Conservation (phyloP, 176 grass and related monocot genomes). For the Metroxylon sagu region DNA sequence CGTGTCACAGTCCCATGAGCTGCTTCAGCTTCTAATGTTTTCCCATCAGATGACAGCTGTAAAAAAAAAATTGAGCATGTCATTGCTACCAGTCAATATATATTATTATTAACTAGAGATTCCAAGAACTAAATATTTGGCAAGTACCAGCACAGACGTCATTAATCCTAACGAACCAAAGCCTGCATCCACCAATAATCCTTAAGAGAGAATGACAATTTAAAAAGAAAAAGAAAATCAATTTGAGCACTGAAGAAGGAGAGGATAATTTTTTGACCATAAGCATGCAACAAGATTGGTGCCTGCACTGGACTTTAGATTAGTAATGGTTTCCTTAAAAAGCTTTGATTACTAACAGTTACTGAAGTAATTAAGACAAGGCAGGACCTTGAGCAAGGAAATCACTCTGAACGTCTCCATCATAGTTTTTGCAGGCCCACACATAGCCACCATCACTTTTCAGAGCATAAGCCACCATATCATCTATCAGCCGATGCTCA, state of each 20-base stretch:
- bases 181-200: conserved; percentile 43
- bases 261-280: no score
- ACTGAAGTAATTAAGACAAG: no score
- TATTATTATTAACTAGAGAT: background rate
- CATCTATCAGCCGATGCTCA: conserved; percentile 95
- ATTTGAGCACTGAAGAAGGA: no score
- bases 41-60: conserved; percentile 88
- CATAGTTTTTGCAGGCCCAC: conserved; percentile 98
- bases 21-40: conserved; percentile 91
- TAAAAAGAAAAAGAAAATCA: no score
- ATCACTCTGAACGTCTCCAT: conserved; percentile 97
- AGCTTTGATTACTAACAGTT: no score
- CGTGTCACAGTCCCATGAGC: conserved; percentile 95
- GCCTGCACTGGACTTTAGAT: no score
- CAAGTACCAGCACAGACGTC: conserved; percentile 71
- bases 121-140: background rate
- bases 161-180: conserved; percentile 95
- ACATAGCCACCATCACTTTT: conserved; percentile 97
- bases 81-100: no score
- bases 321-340: no score
- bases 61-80: conserved; percentile 5
- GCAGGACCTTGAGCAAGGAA: conserved; percentile 78
- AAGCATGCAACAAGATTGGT: no score
- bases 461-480: conserved; percentile 97
- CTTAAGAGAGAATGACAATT: conserved; percentile 6